Conservation (phyloP, 2,329 filamentous ascomycete species). For the Capronia epimyces region DNA sequence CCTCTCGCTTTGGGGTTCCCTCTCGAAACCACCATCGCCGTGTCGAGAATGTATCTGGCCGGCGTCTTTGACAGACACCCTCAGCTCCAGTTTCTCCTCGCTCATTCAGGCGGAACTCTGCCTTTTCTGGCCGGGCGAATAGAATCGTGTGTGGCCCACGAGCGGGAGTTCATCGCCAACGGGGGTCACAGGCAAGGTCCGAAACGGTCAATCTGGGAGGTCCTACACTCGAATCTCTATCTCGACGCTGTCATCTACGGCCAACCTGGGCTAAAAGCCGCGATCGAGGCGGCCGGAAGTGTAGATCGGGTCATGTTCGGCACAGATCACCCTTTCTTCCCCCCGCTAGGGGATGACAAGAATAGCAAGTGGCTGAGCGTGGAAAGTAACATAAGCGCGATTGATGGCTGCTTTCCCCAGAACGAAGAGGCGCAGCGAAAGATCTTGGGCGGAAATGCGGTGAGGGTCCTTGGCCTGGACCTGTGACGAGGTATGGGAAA, state of each 20-base stretch:
- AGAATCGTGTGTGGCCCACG: slow-evolving; percentile 80
- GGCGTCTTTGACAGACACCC: slow-evolving; percentile 76
- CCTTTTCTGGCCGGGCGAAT: slow-evolving; percentile 85
- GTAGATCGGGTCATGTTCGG: slow-evolving; percentile 39
- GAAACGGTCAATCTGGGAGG: slow-evolving; percentile 56
- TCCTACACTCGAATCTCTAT: slow-evolving; percentile 70
- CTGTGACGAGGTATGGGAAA: slow-evolving; percentile 11
- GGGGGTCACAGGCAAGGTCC: slow-evolving; percentile 58
- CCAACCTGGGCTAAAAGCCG: slow-evolving; percentile 59
- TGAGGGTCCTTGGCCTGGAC: slow-evolving; percentile 38
- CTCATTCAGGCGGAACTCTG: slow-evolving; percentile 81
- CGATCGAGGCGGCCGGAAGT: slow-evolving; percentile 62
- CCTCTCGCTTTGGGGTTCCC: slow-evolving; percentile 83
- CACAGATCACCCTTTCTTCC: slow-evolving; percentile 45
- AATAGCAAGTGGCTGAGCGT: slow-evolving; percentile 43
- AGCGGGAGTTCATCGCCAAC: slow-evolving; percentile 64
- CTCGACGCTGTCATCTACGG: slow-evolving; percentile 64
- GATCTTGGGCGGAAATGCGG: slow-evolving; percentile 43
- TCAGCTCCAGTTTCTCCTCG: slow-evolving; percentile 66
- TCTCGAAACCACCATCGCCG: slow-evolving; percentile 85
- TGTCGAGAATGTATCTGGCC: slow-evolving; percentile 79
- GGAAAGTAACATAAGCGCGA: slow-evolving; percentile 44
- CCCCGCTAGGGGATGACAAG: slow-evolving; percentile 33
- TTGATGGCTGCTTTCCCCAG: slow-evolving; percentile 35
- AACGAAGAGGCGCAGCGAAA: slow-evolving; percentile 33